phyloP scores from a whole-genome alignment of 163 green algal species.

The Prototheca wickerhamii region DNA sequence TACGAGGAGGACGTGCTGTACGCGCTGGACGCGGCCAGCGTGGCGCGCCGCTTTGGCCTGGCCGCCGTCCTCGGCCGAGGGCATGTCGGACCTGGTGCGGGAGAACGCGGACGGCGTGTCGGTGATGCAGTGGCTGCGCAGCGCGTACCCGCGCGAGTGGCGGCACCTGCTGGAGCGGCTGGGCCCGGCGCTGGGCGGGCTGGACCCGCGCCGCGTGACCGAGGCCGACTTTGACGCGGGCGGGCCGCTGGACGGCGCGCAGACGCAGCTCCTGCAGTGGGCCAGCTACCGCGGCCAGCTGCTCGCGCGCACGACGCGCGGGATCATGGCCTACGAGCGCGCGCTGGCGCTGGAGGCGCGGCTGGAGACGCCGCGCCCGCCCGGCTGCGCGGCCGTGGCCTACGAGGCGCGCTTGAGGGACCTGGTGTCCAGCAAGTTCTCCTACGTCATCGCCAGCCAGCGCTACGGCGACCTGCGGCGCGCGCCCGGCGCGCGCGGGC shows the following conservation, averaged over 20 bases:
- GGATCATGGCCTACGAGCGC: slow-evolving; percentile 39
- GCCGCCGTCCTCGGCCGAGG: slow-evolving; percentile 1
- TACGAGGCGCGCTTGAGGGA: slow-evolving; percentile 39
- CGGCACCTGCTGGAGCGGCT: slow-evolving; percentile 47
- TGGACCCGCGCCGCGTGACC: slow-evolving; percentile 17
- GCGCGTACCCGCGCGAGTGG: slow-evolving; percentile 42
- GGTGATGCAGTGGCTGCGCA: slow-evolving; percentile 45
- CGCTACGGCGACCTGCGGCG: slow-evolving; percentile 8
- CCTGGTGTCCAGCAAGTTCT: slow-evolving; percentile 44
- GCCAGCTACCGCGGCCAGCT: slow-evolving; percentile 39
- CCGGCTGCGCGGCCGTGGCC: slow-evolving; percentile 15
- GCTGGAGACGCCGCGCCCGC: slow-evolving; percentile 34
- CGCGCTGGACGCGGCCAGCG: slow-evolving; percentile 29
- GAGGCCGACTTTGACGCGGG: slow-evolving; percentile 36
- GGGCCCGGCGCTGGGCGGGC: slow-evolving; percentile 15
- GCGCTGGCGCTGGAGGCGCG: slow-evolving; percentile 40
- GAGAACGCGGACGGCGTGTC: slow-evolving; percentile 50
- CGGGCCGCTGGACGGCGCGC: slow-evolving; percentile 18
- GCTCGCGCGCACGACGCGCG: slow-evolving; percentile 26
- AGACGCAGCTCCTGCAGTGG: slow-evolving; percentile 34
- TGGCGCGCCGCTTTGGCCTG: slow-evolving; percentile 31
- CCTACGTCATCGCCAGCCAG: slow-evolving; percentile 46
- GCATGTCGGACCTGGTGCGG: slow-evolving; percentile 39
- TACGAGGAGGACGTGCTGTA: slow-evolving; percentile 62
- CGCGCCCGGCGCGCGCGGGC: slow-evolving; percentile 16